Conservation (phyloP, 495 filamentous ascomycete genomes). For the Thozetella sp. region DNA sequence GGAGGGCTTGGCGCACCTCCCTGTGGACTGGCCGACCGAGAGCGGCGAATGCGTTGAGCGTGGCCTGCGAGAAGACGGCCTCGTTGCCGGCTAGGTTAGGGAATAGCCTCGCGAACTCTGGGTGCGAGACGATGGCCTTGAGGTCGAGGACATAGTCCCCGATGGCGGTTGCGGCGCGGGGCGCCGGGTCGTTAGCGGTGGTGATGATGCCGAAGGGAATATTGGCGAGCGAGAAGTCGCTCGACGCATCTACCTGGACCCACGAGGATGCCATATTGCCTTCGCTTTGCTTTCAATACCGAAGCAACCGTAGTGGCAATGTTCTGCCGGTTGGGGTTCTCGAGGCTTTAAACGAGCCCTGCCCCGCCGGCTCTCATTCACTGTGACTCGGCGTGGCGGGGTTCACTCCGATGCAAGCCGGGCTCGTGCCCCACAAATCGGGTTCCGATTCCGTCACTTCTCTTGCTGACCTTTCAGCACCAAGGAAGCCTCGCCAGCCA, state of each 20-base stretch:
- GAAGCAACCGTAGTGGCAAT: neutral
- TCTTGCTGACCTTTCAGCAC: too few relatives aligned
- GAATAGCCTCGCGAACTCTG: conserved; percentile 61
- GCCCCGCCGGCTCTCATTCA: too few relatives aligned
- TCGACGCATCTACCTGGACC: conserved; percentile 34
- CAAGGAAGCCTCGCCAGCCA: too few relatives aligned
- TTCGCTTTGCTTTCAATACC: neutral
- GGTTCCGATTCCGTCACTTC: neutral
- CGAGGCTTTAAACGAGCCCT: too few relatives aligned
- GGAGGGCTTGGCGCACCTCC: conserved; percentile 73
- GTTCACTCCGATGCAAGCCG: neutral
- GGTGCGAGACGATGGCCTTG: conserved; percentile 54
- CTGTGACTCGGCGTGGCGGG: too few relatives aligned
- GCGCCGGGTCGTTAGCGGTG: conserved; percentile 51
- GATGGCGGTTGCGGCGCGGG: conserved; percentile 76
- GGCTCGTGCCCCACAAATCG: neutral
- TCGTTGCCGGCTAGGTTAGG: conserved; percentile 58
- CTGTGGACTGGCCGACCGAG: conserved; percentile 73
- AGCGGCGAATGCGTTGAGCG: conserved; percentile 81
- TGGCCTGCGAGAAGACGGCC: conserved; percentile 66
- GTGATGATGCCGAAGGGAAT: conserved; percentile 92
- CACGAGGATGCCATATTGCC: conserved; percentile 29
- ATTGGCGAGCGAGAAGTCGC: conserved; percentile 80
- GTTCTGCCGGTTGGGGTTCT: too few relatives aligned
- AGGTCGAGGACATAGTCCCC: conserved; percentile 80